Percentiles rank a stretch among this genome's conserved stretches.
phyloP scores from a whole-genome alignment of 805 yeast genomes.

The Geotrichum ghanense region DNA sequence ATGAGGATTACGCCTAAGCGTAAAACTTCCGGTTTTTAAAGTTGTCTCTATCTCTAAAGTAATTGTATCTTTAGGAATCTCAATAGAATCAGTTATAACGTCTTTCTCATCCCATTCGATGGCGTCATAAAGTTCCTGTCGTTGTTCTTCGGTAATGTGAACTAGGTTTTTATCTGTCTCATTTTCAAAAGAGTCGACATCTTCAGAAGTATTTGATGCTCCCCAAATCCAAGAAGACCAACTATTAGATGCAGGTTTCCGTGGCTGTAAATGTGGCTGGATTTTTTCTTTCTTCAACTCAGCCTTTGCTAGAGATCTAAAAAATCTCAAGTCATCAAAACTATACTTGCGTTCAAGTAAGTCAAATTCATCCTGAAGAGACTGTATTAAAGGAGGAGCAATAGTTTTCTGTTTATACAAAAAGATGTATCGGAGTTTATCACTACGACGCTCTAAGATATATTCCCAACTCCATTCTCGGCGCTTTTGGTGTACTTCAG shows the following conservation, averaged over 20 bases:
- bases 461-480: slow-evolving; percentile 84
- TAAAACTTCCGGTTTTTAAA: slow-evolving; percentile 66
- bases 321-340: slow-evolving; percentile 75
- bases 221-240: slow-evolving; percentile 20
- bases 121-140: slow-evolving; percentile 82
- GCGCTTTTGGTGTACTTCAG: slow-evolving; percentile 73
- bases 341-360: slow-evolving; percentile 47
- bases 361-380: slow-evolving; percentile 31
- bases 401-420: slow-evolving; percentile 42
- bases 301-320: slow-evolving; percentile 66
- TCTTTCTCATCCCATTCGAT: slow-evolving; percentile 78
- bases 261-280: slow-evolving; percentile 11
- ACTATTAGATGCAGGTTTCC: slow-evolving; percentile 8
- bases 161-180: slow-evolving; percentile 27
- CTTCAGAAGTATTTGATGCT: neutral
- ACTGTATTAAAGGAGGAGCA: slow-evolving; percentile 13
- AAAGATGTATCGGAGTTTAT: slow-evolving; percentile 52
- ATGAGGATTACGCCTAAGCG: slow-evolving; percentile 36
- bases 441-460: slow-evolving; percentile 58
- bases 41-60: slow-evolving; percentile 56
- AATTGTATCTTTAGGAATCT: slow-evolving; percentile 63
- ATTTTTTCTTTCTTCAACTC: slow-evolving; percentile 39
- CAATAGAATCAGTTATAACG: slow-evolving; percentile 27
- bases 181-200: slow-evolving; percentile 10
- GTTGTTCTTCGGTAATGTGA: slow-evolving; percentile 71